Base-by-base conservation (phyloP, 2,329 filamentous ascomycete genomes). In the Scytalidium lignicola region DNA sequence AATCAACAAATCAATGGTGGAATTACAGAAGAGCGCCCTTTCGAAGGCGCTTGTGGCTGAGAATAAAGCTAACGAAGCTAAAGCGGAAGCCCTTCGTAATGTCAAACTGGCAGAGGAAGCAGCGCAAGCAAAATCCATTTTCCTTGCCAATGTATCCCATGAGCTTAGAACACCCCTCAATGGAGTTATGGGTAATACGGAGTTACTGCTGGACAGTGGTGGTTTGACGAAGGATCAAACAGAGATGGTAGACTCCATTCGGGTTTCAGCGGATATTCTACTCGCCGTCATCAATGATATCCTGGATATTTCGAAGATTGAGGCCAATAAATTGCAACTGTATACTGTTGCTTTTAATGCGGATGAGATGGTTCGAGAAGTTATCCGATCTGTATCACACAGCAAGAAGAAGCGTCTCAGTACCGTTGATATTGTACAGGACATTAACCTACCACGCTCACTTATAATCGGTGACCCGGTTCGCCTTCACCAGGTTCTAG, bases 211-310 rank as follows among this genome's bases (percentile, higher is more conserved):
- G 13, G 75, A 86, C 41, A 87, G 91, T 60, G 89, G 85, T 59
- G 70, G 77, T 22, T 71, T 92, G 48, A 81, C 86, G 58, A 75
- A 74, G 47, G 88, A 92, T 55, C 87, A 92, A 64, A 74, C 82
- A 40, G 88, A 92, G 55, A 91, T 88, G 72, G 85, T 87, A 3
- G 88, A 92, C 62, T 90, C 88, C 20, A 91, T 92, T 45, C 81
- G 88, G 45, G 78, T 89, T 39, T 91, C 87, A 44, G 88, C 88
- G 0, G 89, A 95, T 62, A 82, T 91, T n/a, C 70, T 96, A n/a
- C 74, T 95, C 26, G 91, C 89, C 0, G 88, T 96, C 43, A 96
- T 96, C 70, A 95, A 96, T 62, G 90, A 96, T 62, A 95, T 96
- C 47, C 74, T 95, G 6, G 90, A 96, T 68, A 92, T 95, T 64